A percentile compares a stretch with the other conserved stretches of the same genome.
phyloP scores from a whole-genome alignment of 805 yeast genomes.

The Yamadazyma paraphyllophila region DNA sequence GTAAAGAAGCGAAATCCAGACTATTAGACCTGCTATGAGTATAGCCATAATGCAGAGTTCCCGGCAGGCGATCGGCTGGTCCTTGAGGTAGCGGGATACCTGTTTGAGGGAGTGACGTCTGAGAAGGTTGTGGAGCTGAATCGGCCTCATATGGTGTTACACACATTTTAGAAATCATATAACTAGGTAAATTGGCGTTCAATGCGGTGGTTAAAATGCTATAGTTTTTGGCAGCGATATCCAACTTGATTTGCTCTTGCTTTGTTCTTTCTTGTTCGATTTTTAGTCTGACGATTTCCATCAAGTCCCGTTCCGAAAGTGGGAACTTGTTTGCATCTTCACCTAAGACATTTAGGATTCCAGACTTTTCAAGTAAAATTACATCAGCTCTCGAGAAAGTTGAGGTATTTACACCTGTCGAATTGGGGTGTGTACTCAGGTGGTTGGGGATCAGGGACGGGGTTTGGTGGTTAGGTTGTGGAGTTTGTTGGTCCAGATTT shows the following conservation, averaged over 20 bases:
- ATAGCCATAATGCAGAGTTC: not conserved
- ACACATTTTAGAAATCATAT: conserved; percentile 61
- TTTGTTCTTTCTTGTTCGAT: conserved; percentile 78
- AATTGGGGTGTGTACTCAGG: not conserved
- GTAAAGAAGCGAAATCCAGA: conserved; percentile 19
- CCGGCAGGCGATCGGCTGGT: not conserved
- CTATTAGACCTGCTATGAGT: conserved; percentile 6
- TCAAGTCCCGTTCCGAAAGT: conserved; percentile 54
- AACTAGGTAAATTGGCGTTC: conserved; percentile 60
- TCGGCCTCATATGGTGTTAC: conserved; percentile 15
- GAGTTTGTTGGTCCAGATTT: not conserved
- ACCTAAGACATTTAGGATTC: conserved; percentile 47
- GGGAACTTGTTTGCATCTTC: conserved; percentile 51
- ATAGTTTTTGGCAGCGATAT: conserved; percentile 56
- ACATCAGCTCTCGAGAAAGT: conserved; percentile 3
- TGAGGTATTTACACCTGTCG: not conserved
- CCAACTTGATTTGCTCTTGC: conserved; percentile 72
- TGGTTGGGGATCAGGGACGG: not conserved
- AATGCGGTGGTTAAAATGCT: conserved; percentile 63
- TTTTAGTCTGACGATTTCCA: conserved; percentile 56
- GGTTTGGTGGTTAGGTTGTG: not conserved
- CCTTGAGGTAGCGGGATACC: conserved; percentile 11
- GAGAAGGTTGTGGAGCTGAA: not conserved
- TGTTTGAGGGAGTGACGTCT: conserved; percentile 8
- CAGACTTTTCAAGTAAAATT: conserved; percentile 11